phyloP scores from a whole-genome alignment of 495 filamentous ascomycete genomes.

The Trichoderma asperelloides region DNA sequence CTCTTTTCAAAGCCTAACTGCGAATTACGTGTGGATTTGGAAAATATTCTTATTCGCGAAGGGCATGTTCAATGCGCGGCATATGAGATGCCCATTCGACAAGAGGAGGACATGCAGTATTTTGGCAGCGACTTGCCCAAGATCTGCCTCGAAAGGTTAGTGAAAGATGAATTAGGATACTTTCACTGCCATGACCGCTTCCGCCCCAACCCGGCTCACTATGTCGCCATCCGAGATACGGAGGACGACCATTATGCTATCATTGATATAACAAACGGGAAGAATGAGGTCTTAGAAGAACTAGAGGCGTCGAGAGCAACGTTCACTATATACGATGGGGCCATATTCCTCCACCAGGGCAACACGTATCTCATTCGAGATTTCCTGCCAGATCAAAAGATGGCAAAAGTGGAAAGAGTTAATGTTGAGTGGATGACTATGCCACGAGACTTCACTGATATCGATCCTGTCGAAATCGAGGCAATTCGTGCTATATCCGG shows the following conservation, averaged over 20 bases:
- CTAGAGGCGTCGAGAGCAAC: constrained; percentile 91
- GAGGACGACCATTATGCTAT: constrained; percentile 92
- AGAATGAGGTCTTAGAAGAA: constrained; percentile 84
- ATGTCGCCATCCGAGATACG: constrained; percentile 83
- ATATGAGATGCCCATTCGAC: constrained; percentile 83
- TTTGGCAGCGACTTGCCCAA: constrained; percentile 67
- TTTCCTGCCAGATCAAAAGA: constrained; percentile 65
- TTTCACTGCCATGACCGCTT: constrained; percentile 88
- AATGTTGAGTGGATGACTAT: constrained; percentile 91
- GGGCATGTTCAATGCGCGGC: constrained; percentile 95
- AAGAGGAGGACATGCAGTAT: constrained; percentile 65
- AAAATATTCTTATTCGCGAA: constrained; percentile 83
- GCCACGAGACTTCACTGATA: constrained; percentile 90
- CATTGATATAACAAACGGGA: constrained; percentile 73
- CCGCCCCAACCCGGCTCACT: constrained; percentile 70
- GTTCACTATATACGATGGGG: constrained; percentile 95
- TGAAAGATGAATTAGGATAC: constrained; percentile 67
- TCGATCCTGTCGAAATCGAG: constrained; percentile 84
- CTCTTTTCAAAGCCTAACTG: constrained; percentile 92
- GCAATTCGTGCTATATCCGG: constrained; percentile 56
- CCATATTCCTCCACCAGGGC: constrained; percentile 95
- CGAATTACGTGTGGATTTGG: constrained; percentile 80
- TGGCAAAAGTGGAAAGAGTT: constrained; percentile 66
- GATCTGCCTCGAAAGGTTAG: constrained; percentile 65
- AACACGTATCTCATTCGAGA: constrained; percentile 85